These are phyloP conservation scores for Obba rivulosa DNA, from an alignment of 768 basidiomycete genomes.

Conservation along the genomic window DNA sequence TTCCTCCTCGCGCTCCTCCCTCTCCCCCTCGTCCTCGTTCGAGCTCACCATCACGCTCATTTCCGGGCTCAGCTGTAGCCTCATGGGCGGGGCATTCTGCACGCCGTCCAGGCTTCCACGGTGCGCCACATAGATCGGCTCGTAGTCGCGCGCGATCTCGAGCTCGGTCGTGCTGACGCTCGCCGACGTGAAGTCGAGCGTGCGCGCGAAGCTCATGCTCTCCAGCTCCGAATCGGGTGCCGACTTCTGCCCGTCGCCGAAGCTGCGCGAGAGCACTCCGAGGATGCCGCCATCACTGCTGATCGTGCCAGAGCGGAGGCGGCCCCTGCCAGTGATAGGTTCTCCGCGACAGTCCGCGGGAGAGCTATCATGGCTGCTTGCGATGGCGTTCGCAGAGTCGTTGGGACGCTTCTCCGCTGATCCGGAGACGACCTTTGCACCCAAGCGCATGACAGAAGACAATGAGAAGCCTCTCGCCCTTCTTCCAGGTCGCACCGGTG, in stretches of 20 bases:
- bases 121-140: neutral
- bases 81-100: neutral
- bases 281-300: conserved; percentile 5
- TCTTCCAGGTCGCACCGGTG: conserved; percentile 7
- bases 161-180: neutral
- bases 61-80: neutral
- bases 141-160: neutral
- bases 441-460: conserved; percentile 16
- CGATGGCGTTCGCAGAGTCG: conserved; percentile 2
- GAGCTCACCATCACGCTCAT: conserved; percentile 1
- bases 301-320: conserved; percentile 1
- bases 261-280: conserved; percentile 7
- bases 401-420: neutral
- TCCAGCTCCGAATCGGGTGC: conserved; percentile 17
- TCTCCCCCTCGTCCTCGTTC: conserved; percentile 1
- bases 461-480: conserved; percentile 20
- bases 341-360: conserved; percentile 1
- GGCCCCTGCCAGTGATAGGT: neutral
- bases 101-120: no score
- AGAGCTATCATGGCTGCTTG: conserved; percentile 5
- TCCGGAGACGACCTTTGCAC: conserved; percentile 4
- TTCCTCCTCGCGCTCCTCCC: conserved; percentile 15
- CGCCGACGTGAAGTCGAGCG: conserved; percentile 5
- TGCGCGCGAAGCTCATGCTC: conserved; percentile 24
- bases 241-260: conserved; percentile 9